Evolutionary conservation across 345 rosid species (phyloP).

Genomic region (Balakata baccata): DNA sequence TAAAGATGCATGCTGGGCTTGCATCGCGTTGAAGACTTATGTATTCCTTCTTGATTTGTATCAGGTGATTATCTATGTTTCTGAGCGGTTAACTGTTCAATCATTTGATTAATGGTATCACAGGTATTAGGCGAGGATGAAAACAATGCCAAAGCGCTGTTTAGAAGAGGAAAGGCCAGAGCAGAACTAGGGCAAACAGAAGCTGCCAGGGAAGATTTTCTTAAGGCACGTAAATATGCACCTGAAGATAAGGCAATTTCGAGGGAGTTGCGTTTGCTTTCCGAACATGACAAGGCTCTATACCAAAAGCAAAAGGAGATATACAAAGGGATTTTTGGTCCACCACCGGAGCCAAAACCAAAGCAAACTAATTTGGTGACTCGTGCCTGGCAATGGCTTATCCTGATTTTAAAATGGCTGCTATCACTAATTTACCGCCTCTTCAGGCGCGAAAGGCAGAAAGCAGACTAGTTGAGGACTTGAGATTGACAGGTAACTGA

Average conservation of each 20-base stretch:
- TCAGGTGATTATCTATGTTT: no score
- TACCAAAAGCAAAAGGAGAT: constrained; percentile 83
- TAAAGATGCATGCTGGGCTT: neutral
- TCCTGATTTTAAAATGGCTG: constrained; percentile 21
- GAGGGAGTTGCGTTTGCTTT: constrained; percentile 67
- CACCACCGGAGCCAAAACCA: constrained; percentile 36
- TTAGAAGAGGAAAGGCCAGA: constrained; percentile 88
- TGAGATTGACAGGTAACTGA: neutral
- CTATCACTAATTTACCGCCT: constrained; percentile 12
- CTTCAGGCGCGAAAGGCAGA: constrained; percentile 14
- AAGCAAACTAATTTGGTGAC: constrained; percentile 11
- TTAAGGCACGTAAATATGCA: constrained; percentile 72
- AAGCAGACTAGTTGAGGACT: constrained; percentile 12
- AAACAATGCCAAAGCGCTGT: constrained; percentile 78
- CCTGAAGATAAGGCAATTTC: constrained; percentile 79
- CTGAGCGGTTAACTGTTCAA: neutral
- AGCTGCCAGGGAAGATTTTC: constrained; percentile 82
- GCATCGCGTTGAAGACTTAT: neutral
- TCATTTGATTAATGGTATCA: neutral
- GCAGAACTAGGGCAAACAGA: constrained; percentile 93
- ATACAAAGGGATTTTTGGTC: constrained; percentile 76
- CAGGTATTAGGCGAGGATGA: constrained; percentile 91
- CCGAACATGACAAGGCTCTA: constrained; percentile 78
- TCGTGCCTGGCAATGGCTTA: constrained; percentile 18
- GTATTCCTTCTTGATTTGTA: neutral